These are phyloP conservation scores for Gnomoniopsis smithogilvyi DNA, from an alignment of 2,329 filamentous ascomycete species.

Conservation along the genomic window DNA sequence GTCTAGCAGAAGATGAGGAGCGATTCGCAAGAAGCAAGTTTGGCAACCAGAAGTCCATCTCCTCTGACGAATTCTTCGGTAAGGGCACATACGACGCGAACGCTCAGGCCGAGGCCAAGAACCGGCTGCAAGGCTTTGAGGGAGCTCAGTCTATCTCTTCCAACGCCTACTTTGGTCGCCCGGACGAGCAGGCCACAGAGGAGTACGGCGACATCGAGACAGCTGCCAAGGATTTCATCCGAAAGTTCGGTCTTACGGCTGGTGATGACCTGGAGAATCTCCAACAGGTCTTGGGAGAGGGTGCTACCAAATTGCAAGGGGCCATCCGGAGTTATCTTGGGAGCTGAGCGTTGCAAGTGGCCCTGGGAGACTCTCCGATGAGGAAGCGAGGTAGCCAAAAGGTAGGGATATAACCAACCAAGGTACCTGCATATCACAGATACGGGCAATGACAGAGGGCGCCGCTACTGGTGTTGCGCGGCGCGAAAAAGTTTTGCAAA, in stretches of 20 bases:
- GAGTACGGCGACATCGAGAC: slow-evolving; percentile 88
- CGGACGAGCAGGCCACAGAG: slow-evolving; percentile 70
- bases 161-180: slow-evolving; percentile 94
- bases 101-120: slow-evolving; percentile 81
- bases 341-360: slow-evolving; percentile 38
- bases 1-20: slow-evolving; percentile 64
- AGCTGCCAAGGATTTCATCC: slow-evolving; percentile 94
- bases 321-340: slow-evolving; percentile 63
- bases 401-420: background rate
- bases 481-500: too few species aligned
- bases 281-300: slow-evolving; percentile 78
- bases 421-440: too few species aligned
- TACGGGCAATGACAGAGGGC: too few species aligned
- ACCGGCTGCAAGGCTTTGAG: slow-evolving; percentile 85
- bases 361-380: background rate
- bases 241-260: slow-evolving; percentile 92
- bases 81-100: slow-evolving; percentile 81
- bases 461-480: too few species aligned
- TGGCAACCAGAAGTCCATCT: slow-evolving; percentile 90
- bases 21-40: slow-evolving; percentile 86
- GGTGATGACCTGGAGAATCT: slow-evolving; percentile 95
- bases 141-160: slow-evolving; percentile 89
- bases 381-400: background rate
- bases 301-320: slow-evolving; percentile 79
- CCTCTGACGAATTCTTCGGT: slow-evolving; percentile 97